Conservation (phyloP, 1,284 basidiomycete species). For the Ganoderma lucidum region DNA sequence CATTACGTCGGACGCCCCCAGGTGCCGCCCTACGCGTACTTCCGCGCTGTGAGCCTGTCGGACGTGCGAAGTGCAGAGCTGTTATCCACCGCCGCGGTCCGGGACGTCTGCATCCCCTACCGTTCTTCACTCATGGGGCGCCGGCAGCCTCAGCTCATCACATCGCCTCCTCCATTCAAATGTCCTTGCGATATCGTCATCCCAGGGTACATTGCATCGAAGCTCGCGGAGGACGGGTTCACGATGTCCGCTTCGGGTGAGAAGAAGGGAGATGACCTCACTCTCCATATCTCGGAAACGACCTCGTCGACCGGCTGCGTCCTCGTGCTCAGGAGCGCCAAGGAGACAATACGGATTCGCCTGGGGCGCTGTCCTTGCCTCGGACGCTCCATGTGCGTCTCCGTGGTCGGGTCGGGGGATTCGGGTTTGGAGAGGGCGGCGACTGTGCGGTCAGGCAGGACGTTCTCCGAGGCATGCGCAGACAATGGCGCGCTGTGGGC, state of each 20-base stretch:
- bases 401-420: conserved; percentile 13
- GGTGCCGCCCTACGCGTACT: conserved; percentile 26
- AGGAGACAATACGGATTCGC: conserved; percentile 21
- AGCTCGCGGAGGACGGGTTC: conserved; percentile 17
- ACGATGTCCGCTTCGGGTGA: background rate
- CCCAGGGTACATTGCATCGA: conserved; percentile 19
- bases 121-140: conserved; percentile 11
- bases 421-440: conserved; percentile 7
- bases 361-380: conserved; percentile 26
- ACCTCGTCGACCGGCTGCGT: conserved; percentile 2
- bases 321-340: conserved; percentile 17
- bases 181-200: conserved; percentile 27
- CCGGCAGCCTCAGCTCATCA: background rate
- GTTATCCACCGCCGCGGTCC: background rate
- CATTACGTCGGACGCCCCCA: conserved; percentile 30
- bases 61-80: conserved; percentile 3
- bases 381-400: conserved; percentile 24
- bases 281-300: conserved; percentile 17
- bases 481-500: conserved; percentile 7
- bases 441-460: conserved; percentile 9
- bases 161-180: conserved; percentile 16
- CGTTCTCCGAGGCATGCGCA: background rate
- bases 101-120: conserved; percentile 27
- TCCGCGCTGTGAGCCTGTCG: conserved; percentile 22
- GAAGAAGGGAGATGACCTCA: conserved; percentile 11